Conservation (phyloP, 1,139 yeast species). For the Debaryomyces singareniensis region DNA sequence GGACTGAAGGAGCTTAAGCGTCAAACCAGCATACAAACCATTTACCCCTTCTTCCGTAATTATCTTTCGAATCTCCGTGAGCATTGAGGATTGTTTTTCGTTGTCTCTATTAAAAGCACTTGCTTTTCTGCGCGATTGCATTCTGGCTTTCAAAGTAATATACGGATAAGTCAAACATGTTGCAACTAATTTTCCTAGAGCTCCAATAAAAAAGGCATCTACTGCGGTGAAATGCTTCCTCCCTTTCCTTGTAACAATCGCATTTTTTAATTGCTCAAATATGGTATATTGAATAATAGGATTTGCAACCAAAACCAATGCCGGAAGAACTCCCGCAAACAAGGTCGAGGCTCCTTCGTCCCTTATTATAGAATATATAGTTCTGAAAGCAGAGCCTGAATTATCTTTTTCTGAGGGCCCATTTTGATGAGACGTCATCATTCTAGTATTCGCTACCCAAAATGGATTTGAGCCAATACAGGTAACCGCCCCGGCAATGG, state of each 20-base stretch:
- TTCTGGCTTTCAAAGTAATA: constrained; percentile 81
- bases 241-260: constrained; percentile 50
- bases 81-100: constrained; percentile 33
- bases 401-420: constrained; percentile 18
- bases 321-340: constrained; percentile 83
- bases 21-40: constrained; percentile 77
- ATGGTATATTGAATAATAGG: constrained; percentile 91
- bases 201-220: constrained; percentile 84
- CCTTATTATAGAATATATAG: constrained; percentile 56
- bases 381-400: constrained; percentile 39
- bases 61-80: constrained; percentile 27
- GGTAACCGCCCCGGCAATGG: constrained; percentile 83
- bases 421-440: constrained; percentile 54
- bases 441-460: constrained; percentile 90
- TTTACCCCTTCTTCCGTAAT: constrained; percentile 21
- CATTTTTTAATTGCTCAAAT: constrained; percentile 77
- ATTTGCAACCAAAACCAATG: constrained; percentile 75
- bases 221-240: constrained; percentile 42
- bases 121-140: constrained; percentile 59
- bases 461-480: constrained; percentile 86
- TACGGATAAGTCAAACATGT: constrained; percentile 87
- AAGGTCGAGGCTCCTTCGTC: constrained; percentile 68
- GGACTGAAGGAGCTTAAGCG: constrained; percentile 75
- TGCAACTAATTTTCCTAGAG: constrained; percentile 82
- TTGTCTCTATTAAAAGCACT: constrained; percentile 18